A percentile compares a stretch with the other conserved stretches of the same genome.
phyloP scores from a whole-genome alignment of 495 filamentous ascomycete genomes.

The Lichina pygmaea region DNA sequence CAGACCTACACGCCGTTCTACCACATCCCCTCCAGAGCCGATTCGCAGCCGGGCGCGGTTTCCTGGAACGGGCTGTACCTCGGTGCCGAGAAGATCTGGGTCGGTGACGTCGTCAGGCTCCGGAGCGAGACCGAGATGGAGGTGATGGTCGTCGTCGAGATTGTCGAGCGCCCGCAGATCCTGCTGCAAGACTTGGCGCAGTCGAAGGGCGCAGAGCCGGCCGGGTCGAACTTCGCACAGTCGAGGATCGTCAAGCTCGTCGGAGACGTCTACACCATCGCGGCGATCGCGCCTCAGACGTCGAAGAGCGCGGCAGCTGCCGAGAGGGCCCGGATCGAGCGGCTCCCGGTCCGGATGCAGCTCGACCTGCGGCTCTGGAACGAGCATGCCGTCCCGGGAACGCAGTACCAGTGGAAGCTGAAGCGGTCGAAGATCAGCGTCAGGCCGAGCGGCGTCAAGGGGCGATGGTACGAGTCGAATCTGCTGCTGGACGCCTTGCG shows the following conservation, averaged over 20 bases:
- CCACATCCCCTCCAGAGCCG: slow-evolving; percentile 7
- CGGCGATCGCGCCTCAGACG: slow-evolving; percentile 5
- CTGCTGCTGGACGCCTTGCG: background rate
- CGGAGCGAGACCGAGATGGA: slow-evolving; percentile 16
- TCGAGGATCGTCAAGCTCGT: slow-evolving; percentile 10
- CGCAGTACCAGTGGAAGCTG: slow-evolving; percentile 19
- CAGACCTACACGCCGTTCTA: slow-evolving; percentile 25
- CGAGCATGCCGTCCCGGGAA: background rate
- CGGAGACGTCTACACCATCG: slow-evolving; percentile 22
- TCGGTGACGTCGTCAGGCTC: slow-evolving; percentile 27
- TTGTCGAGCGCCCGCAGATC: slow-evolving; percentile 11
- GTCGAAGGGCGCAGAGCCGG: background rate
- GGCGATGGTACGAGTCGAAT: slow-evolving; percentile 34
- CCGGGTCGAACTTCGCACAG: background rate
- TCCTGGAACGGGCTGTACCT: slow-evolving; percentile 30
- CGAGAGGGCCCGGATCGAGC: no score
- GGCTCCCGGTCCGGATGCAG: no score
- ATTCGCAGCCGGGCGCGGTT: slow-evolving; percentile 14
- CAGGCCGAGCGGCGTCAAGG: slow-evolving; percentile 25
- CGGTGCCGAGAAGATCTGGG: slow-evolving; percentile 36
- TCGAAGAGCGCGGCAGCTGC: no score
- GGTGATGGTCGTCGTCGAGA: slow-evolving; percentile 21
- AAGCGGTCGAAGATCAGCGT: slow-evolving; percentile 9
- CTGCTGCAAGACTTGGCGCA: slow-evolving; percentile 2
- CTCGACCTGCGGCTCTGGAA: no score